A percentile compares a stretch with the other conserved stretches of the same genome.
phyloP scores from a whole-genome alignment of 805 yeast genomes.

The Torulaspora gathmanii region DNA sequence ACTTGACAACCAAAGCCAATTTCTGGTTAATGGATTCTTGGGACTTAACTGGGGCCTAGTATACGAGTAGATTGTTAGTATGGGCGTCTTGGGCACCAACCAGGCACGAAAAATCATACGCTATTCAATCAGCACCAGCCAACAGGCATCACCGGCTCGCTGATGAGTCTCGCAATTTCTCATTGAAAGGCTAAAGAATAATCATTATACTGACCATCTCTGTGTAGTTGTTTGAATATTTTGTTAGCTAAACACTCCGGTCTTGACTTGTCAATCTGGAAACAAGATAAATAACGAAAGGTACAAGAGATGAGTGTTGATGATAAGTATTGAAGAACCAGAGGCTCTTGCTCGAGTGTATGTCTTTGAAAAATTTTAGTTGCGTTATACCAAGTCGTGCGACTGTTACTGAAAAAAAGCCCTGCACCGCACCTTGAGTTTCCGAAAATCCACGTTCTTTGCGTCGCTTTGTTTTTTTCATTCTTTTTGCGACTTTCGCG shows the following conservation, averaged over 20 bases:
- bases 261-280: slow-evolving; percentile 39
- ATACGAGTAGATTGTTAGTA: slow-evolving; percentile 13
- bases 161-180: slow-evolving; percentile 6
- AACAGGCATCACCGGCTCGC: neutral
- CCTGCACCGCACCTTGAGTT: neutral
- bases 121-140: slow-evolving; percentile 3
- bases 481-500: neutral
- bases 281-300: neutral
- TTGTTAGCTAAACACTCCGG: slow-evolving; percentile 79
- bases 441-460: neutral
- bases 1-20: slow-evolving; percentile 96
- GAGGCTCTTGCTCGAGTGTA: neutral
- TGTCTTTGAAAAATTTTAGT: slow-evolving; percentile 1
- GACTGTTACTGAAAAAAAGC: slow-evolving; percentile 3
- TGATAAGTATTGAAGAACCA: too few relatives aligned
- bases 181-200: slow-evolving; percentile 1
- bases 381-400: neutral
- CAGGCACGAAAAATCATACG: slow-evolving; percentile 5
- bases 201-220: slow-evolving; percentile 87
- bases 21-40: slow-evolving; percentile 96
- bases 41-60: slow-evolving; percentile 87
- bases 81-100: slow-evolving; percentile 1
- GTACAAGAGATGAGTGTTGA: too few relatives aligned
- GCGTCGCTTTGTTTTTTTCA: slow-evolving; percentile 1
- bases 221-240: slow-evolving; percentile 52